Percentiles rank a stretch among this genome's conserved stretches.
These are phyloP conservation scores for Dactylonectria macrodidyma DNA, from an alignment of 2,329 filamentous ascomycete species.

Conservation along the genomic window DNA sequence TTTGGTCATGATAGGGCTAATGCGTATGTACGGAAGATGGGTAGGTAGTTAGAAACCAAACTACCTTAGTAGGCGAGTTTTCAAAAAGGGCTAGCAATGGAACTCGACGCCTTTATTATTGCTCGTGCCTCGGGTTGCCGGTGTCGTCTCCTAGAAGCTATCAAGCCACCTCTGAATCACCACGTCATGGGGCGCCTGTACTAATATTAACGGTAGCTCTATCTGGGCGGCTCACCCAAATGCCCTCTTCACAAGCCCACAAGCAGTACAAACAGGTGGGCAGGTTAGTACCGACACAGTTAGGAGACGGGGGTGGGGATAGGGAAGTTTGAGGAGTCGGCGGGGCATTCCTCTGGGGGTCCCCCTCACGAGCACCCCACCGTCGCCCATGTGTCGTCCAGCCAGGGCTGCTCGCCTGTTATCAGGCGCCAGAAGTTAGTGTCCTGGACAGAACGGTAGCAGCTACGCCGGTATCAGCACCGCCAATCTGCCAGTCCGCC, in stretches of 20 bases:
- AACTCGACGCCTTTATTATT: neutral
- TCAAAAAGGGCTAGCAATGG: no score
- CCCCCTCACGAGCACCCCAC: neutral
- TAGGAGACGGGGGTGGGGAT: conserved; percentile 5
- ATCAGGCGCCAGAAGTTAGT: conserved; percentile 1
- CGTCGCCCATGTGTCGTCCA: conserved; percentile 1
- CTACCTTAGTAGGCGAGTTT: no score
- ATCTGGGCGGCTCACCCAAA: neutral
- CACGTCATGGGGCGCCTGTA: conserved; percentile 15
- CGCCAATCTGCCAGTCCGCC: neutral
- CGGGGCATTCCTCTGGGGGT: neutral
- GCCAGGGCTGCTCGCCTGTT: neutral
- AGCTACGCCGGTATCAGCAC: conserved; percentile 1
- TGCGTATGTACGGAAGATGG: conserved; percentile 11
- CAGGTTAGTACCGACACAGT: conserved; percentile 7
- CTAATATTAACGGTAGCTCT: conserved; percentile 3
- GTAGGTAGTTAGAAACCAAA: neutral
- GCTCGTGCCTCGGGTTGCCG: neutral
- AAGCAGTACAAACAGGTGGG: neutral
- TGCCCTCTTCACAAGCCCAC: neutral
- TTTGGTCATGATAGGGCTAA: conserved; percentile 26
- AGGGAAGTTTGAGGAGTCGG: conserved; percentile 2
- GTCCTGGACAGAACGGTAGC: neutral
- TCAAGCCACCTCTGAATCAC: conserved; percentile 19
- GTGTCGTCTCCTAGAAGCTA: conserved; percentile 11